phyloP scores from a whole-genome alignment of 139 green algal genomes.

The Mychonastes homosphaera region DNA sequence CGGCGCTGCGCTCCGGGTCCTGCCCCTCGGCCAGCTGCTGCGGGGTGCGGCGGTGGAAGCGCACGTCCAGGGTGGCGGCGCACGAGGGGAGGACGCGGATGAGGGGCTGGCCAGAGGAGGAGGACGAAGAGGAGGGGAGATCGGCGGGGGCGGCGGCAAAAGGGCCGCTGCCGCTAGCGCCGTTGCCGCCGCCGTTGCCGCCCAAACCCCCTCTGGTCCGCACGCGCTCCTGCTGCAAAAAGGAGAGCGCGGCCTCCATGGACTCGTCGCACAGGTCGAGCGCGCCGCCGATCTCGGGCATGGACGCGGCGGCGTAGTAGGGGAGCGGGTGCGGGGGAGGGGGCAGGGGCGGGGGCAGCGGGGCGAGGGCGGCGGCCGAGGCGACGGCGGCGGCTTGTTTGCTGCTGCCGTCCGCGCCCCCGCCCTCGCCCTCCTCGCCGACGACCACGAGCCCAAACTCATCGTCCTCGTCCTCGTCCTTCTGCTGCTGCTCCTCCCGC shows the following conservation, averaged over 20 bases:
- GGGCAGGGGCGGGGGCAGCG: neutral
- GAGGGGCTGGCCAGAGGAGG: conserved; percentile 15
- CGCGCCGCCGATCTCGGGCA: conserved; percentile 9
- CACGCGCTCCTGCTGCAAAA: conserved; percentile 41
- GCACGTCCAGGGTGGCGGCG: conserved; percentile 21
- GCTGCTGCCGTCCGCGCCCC: no score
- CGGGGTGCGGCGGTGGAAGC: conserved; percentile 29
- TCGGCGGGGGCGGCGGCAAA: conserved; percentile 1
- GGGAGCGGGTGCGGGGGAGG: neutral
- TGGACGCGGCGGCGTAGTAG: no score
- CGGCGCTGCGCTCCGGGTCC: no score
- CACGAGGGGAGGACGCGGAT: conserved; percentile 30
- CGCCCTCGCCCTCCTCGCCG: no score
- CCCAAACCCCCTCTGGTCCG: conserved; percentile 5
- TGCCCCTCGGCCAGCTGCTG: conserved; percentile 17
- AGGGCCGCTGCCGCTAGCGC: neutral
- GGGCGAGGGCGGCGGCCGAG: neutral
- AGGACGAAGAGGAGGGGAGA: no score
- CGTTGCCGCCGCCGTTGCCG: neutral
- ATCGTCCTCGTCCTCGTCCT: no score
- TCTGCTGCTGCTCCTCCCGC: no score
- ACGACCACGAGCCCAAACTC: no score
- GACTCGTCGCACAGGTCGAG: conserved; percentile 57
- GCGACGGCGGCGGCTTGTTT: no score
- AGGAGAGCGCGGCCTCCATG: conserved; percentile 64